Percentiles rank a stretch among this genome's conserved stretches.
These are phyloP conservation scores for Diaporthe sp. DNA, from an alignment of 2,329 filamentous ascomycete species.

Conservation along the genomic window DNA sequence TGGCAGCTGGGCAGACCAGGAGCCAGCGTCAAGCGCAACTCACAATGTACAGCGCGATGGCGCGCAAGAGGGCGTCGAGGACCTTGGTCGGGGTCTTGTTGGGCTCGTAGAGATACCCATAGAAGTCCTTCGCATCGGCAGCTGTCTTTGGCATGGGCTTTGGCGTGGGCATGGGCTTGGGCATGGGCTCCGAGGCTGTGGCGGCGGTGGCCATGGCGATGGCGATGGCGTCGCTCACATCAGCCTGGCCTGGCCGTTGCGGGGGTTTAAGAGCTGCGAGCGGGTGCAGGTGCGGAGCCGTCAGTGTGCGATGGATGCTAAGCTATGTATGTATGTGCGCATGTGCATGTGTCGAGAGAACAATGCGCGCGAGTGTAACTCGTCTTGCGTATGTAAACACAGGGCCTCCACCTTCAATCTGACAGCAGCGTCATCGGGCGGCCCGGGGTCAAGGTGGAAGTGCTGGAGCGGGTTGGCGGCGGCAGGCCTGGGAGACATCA, in stretches of 20 bases:
- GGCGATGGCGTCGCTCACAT: slow-evolving; percentile 25
- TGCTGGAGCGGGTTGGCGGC: slow-evolving; percentile 13
- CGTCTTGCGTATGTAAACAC: slow-evolving; percentile 7
- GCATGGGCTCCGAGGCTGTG: slow-evolving; percentile 22
- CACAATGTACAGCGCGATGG: slow-evolving; percentile 80
- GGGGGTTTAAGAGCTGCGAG: not conserved
- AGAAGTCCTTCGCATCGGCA: slow-evolving; percentile 58
- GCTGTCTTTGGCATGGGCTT: slow-evolving; percentile 1
- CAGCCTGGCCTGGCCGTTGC: slow-evolving; percentile 24
- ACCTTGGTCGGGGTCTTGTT: slow-evolving; percentile 78
- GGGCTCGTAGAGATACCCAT: slow-evolving; percentile 77
- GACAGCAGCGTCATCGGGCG: slow-evolving; percentile 36
- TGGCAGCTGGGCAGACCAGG: not conserved
- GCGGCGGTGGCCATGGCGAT: slow-evolving; percentile 39
- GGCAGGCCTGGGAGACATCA: slow-evolving; percentile 11
- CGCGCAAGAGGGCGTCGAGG: slow-evolving; percentile 77
- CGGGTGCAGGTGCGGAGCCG: not conserved
- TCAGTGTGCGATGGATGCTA: slow-evolving; percentile 14
- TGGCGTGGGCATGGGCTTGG: slow-evolving; percentile 19
- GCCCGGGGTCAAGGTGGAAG: slow-evolving; percentile 18
- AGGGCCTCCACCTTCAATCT: slow-evolving; percentile 24
- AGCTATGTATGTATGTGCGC: slow-evolving; percentile 18
- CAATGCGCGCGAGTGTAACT: not conserved
- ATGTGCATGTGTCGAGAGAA: not conserved
- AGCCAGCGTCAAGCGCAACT: slow-evolving; percentile 38